These are phyloP conservation scores for Fraxinus paxiana DNA, from an alignment of 305 asterid genomes.

Conservation along the genomic window DNA sequence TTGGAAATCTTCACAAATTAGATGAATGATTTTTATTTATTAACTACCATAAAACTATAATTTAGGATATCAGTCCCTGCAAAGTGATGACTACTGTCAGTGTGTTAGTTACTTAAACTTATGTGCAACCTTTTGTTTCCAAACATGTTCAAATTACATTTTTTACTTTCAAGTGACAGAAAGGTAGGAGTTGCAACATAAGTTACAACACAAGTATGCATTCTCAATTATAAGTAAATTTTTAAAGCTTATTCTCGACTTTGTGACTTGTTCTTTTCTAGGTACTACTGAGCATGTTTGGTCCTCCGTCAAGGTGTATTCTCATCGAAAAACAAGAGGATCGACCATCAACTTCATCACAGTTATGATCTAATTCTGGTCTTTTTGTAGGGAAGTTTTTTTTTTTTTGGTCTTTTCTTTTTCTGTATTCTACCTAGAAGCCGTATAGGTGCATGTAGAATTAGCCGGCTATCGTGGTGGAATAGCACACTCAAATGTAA, in stretches of 20 bases:
- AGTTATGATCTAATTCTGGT: conserved; percentile 22
- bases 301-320: conserved; percentile 95
- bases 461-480: neutral
- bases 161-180: neutral
- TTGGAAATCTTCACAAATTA: neutral
- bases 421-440: neutral
- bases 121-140: neutral
- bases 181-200: neutral
- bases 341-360: conserved; percentile 81
- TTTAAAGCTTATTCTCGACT: neutral
- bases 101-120: neutral
- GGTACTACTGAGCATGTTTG: conserved; percentile 89
- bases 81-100: neutral
- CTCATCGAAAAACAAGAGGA: conserved; percentile 89
- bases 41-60: neutral
- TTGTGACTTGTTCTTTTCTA: conserved; percentile 21
- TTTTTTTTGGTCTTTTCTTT: no score
- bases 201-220: neutral
- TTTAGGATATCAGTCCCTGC: neutral
- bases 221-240: neutral
- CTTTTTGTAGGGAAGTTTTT: neutral
- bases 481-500: neutral
- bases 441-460: neutral
- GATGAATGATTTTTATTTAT: neutral
- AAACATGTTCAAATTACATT: neutral